phyloP scores from a whole-genome alignment of 1,284 basidiomycete genomes.

The Cryptococcus jaspeensis region DNA sequence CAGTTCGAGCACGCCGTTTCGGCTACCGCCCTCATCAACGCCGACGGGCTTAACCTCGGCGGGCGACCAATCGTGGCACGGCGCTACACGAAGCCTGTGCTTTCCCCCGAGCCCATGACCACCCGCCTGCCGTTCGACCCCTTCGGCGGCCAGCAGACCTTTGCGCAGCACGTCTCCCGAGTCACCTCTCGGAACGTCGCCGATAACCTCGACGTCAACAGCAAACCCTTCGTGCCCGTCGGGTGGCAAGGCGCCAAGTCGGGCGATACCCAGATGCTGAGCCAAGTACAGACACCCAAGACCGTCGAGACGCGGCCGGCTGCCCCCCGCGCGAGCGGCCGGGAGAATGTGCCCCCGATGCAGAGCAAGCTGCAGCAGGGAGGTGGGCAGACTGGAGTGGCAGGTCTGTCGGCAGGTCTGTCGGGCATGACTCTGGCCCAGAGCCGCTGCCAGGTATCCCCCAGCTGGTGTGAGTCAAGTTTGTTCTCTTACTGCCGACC shows the following conservation, averaged over 20 bases:
- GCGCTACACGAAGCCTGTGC: slow-evolving; percentile 1
- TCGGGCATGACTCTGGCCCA: neutral
- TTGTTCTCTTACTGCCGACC: too few species aligned
- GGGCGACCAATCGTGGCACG: slow-evolving; percentile 23
- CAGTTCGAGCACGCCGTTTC: slow-evolving; percentile 37
- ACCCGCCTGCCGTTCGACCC: slow-evolving; percentile 16
- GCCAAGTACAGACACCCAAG: too few species aligned
- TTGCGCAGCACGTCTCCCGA: neutral
- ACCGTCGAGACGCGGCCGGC: too few species aligned
- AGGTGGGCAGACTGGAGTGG: neutral
- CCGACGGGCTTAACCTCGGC: slow-evolving; percentile 35
- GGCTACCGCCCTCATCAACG: slow-evolving; percentile 29
- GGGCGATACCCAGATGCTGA: neutral
- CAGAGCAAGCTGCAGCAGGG: too few species aligned
- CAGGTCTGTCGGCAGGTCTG: neutral
- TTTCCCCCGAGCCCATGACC: neutral
- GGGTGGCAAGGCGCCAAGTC: neutral
- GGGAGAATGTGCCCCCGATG: neutral
- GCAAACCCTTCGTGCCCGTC: slow-evolving; percentile 21
- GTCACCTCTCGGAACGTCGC: neutral
- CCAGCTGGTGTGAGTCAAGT: slow-evolving; percentile 1
- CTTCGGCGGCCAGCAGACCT: slow-evolving; percentile 6
- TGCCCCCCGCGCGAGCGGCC: too few species aligned
- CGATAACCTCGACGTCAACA: slow-evolving; percentile 16
- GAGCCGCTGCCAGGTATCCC: slow-evolving; percentile 1